Base-by-base conservation (phyloP, 192 early-diverging fungal species). In the Pilaira anomala region DNA sequence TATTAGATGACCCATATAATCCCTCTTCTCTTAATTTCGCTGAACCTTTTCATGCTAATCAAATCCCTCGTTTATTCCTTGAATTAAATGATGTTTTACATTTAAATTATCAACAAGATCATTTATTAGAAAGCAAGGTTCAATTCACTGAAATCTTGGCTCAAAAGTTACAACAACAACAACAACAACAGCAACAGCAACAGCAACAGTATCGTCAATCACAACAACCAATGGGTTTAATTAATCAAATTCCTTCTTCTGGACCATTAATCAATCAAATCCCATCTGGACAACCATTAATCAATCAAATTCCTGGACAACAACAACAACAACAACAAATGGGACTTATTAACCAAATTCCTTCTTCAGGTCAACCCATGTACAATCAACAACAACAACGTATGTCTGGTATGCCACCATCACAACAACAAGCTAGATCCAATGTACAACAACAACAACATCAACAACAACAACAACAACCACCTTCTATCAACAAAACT, bases 1-100 rank as follows among this genome's bases (percentile, higher is more conserved):
- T 74, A 18, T 56, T 74, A 24, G 58, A 73, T 41, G 75, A 76
- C 18, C 60, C 65, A 11, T 36, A 21, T 8, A 62, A 66, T 25
- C 41, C 48, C 16, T 67, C 50, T 22, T 19, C 71, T 14, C 55
- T 73, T 30, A 62, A 67, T 48, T 73, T 73, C 64, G 52, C 56
- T 8, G 33, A 36, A 36, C 39, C 53, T 11, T 41, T 33, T 33
- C 29, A 28, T 22, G 11, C 12, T 18, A 54, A 45, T 0, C 14
- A 58, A 36, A 46, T 61, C 12, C 54, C 71, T 18, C 60, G 71
- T 44, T 57, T 73, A 22, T 73, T 73, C 25, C 46, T 73, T 39
- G 71, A 73, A 22, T n/a, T 63, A 13, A 14, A 18, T 5, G 71
- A 73, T 3, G 56, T 73, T 18, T 36, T 26, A 13, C 40, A 48